Percentiles rank a stretch among this genome's conserved stretches.
phyloP scores from a whole-genome alignment of 2,329 filamentous ascomycete genomes.

The Colletotrichum eremochloae region DNA sequence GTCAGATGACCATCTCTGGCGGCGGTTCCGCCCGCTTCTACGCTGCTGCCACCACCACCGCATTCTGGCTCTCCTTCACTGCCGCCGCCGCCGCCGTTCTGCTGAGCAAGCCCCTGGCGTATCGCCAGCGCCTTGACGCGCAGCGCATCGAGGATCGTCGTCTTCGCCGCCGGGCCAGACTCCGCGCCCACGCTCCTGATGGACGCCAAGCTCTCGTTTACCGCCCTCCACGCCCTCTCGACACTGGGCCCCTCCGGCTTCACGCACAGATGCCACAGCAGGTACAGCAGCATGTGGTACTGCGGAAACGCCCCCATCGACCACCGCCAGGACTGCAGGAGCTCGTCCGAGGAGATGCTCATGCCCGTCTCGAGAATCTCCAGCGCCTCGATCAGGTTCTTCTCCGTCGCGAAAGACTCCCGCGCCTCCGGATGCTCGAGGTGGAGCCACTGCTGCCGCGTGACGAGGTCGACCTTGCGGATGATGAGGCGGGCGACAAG shows the following conservation, averaged over 20 bases:
- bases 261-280: constrained; percentile 59
- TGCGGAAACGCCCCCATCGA: constrained; percentile 56
- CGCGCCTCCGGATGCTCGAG: constrained; percentile 43
- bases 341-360: constrained; percentile 50
- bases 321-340: constrained; percentile 56
- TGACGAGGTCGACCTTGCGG: constrained; percentile 53
- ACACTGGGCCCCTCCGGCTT: constrained; percentile 49
- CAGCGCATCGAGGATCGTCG: constrained; percentile 49
- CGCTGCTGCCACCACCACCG: neutral
- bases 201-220: constrained; percentile 33
- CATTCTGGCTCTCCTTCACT: neutral
- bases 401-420: constrained; percentile 47
- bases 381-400: constrained; percentile 52
- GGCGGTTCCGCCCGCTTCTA: neutral
- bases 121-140: constrained; percentile 48
- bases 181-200: constrained; percentile 37
- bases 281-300: constrained; percentile 58
- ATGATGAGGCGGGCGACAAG: constrained; percentile 48
- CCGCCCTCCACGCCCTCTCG: constrained; percentile 51
- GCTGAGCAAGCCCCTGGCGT: constrained; percentile 36
- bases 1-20: constrained; percentile 23
- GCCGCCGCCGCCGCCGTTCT: neutral
- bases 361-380: constrained; percentile 51
- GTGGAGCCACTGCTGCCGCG: constrained; percentile 48
- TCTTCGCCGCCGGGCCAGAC: constrained; percentile 46